Percentiles rank a stretch among this genome's conserved stretches.
Evolutionary conservation across 768 basidiomycete genomes (phyloP).

Genomic region (Leccinellum luteum): DNA sequence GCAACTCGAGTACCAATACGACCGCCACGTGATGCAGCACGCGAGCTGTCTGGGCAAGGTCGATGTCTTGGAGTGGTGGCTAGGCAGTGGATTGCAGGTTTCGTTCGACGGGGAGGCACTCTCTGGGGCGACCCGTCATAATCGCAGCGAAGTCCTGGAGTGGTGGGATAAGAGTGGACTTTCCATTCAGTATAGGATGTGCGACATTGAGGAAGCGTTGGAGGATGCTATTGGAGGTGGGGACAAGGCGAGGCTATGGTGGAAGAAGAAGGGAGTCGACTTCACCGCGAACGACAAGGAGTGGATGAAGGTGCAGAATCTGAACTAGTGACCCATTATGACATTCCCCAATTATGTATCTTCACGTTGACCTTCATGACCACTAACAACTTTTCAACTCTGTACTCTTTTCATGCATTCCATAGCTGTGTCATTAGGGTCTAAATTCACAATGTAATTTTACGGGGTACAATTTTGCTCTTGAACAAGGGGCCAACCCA

Average conservation of each 20-base stretch:
- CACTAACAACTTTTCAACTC: constrained; percentile 1
- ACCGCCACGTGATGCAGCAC: constrained; percentile 70
- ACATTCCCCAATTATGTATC: neutral
- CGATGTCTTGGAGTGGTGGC: constrained; percentile 82
- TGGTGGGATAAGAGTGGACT: constrained; percentile 87
- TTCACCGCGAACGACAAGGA: constrained; percentile 83
- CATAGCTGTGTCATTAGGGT: neutral
- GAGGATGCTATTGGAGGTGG: constrained; percentile 87
- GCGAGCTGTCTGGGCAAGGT: constrained; percentile 80
- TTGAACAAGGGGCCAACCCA: neutral
- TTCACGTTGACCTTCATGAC: neutral
- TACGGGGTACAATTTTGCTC: constrained; percentile 9
- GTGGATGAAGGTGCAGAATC: constrained; percentile 80
- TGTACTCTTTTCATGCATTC: neutral
- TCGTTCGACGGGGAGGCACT: constrained; percentile 80
- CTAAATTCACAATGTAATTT: constrained; percentile 9
- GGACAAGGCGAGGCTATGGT: constrained; percentile 73
- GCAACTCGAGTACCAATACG: constrained; percentile 75
- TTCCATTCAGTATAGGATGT: constrained; percentile 83
- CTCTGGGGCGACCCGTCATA: constrained; percentile 76
- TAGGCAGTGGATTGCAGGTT: constrained; percentile 70
- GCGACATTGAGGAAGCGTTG: constrained; percentile 88
- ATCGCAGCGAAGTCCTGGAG: constrained; percentile 76
- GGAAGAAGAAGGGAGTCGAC: constrained; percentile 77
- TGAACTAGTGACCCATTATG: constrained; percentile 48